Evolutionary conservation across 2,329 filamentous ascomycete species (phyloP), one percentile per base, ranked within the genome.

Genomic region (Monosporascus ibericus): DNA sequence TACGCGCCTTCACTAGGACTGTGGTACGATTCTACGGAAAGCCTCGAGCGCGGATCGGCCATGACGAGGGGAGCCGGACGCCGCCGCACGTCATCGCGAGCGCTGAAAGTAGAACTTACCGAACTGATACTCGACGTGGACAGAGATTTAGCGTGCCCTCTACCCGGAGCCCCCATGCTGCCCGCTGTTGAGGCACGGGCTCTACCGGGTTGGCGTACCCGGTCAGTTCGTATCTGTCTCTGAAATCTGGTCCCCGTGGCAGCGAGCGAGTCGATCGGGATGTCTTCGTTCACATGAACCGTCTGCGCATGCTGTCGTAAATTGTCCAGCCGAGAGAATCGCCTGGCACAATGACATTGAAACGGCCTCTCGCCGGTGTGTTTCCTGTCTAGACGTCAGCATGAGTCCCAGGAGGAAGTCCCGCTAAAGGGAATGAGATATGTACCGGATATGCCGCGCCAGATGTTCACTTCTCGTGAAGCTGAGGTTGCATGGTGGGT

Each of bases 331-430:
- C 92, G 84, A 9, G 94, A 97, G 68, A 99, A 99, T 51, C 91
- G 84, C 48, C 94, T 84, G 2, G 87, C 90, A 70, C 94, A 99
- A 70, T 97, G 94, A 61, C 94, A 99, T 70, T 95, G 88, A 64
- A 97, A 99, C 0, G 94, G 94, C 27, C 94, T 85, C 74, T 99
- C 94, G 50, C 94, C 94, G 0, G 94, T 99, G 65, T 99, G 94
- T 81, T 97, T 97, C 63, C 91, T 94, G 57, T 18, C 49, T 17
- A 47, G 48, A 59, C 49, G 58, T 68, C 58, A 67, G 61, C 55
- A 53, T 55, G 48, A 50, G 46, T 38, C 24, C 18, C n/a, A 47
- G 40, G 7, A 40, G 9, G 42, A 54, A 48, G 30, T 44, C 47
- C 9, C 44, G n/a, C 15, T 8, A 50, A 20, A 14, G 17, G 14